Percentiles rank a stretch among this genome's conserved stretches.
phyloP scores from a whole-genome alignment of 2,329 filamentous ascomycete species.

The Scytalidium sp. region DNA sequence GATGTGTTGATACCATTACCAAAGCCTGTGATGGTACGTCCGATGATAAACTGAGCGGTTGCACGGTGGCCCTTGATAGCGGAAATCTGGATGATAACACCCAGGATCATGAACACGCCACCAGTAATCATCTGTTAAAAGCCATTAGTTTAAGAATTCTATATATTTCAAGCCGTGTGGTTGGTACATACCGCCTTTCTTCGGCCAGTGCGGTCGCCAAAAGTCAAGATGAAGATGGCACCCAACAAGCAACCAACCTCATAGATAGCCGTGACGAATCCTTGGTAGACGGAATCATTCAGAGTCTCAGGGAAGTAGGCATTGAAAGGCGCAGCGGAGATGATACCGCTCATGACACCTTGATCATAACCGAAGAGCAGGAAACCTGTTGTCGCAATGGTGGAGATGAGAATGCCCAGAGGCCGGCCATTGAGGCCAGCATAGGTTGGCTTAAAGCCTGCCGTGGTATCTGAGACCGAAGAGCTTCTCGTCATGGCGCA shows the following conservation, averaged over 20 bases:
- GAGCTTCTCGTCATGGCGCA: not conserved
- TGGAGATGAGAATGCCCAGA: slow-evolving; percentile 67
- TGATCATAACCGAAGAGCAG: slow-evolving; percentile 89
- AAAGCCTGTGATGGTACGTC: slow-evolving; percentile 46
- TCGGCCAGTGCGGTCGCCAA: slow-evolving; percentile 55
- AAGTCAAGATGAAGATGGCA: slow-evolving; percentile 41
- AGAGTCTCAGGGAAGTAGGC: slow-evolving; percentile 77
- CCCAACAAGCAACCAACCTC: slow-evolving; percentile 53
- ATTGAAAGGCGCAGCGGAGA: slow-evolving; percentile 68
- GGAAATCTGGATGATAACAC: slow-evolving; percentile 43
- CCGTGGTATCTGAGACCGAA: not conserved
- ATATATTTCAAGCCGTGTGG: slow-evolving; percentile 38
- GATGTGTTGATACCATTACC: slow-evolving; percentile 50
- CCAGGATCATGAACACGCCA: slow-evolving; percentile 55
- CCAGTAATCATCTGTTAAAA: slow-evolving; percentile 47
- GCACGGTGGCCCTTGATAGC: slow-evolving; percentile 30
- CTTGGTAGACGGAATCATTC: slow-evolving; percentile 28
- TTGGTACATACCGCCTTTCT: slow-evolving; percentile 48
- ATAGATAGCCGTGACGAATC: slow-evolving; percentile 55
- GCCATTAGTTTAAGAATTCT: slow-evolving; percentile 6
- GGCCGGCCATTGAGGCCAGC: slow-evolving; percentile 63
- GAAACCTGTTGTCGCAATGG: slow-evolving; percentile 73
- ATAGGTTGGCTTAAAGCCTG: slow-evolving; percentile 35
- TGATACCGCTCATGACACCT: slow-evolving; percentile 77
- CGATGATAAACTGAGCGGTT: slow-evolving; percentile 54